Base-by-base conservation (phyloP, 192 early-diverging fungal genomes). In the Blastocladiella britannica region DNA sequence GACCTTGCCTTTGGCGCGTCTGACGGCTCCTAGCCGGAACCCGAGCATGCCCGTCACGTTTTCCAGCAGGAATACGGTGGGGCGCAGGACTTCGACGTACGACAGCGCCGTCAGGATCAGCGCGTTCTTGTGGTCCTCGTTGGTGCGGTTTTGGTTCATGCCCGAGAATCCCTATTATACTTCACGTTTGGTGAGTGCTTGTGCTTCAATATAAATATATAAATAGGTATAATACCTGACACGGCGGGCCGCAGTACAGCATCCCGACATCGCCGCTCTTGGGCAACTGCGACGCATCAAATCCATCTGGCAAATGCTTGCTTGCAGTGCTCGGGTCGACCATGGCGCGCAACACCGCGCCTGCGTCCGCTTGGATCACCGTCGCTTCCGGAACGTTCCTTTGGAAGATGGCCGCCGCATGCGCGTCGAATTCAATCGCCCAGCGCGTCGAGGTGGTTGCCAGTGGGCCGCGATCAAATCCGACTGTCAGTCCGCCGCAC, bases 211-310 rank as follows among this genome's bases (percentile, higher is more conserved):
- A n/a, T n/a, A n/a, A n/a, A n/a, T n/a, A n/a, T n/a, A n/a, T n/a
- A n/a, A n/a, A n/a, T n/a, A n/a, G n/a, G n/a, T n/a, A n/a, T n/a
- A n/a, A n/a, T n/a, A n/a, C n/a, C n/a, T 58, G 54, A 63, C 82
- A 84, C 3, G 81, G 79, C 20, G 82, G 82, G 0, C 82, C 82
- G 58, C 82, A 81, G 58, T 83, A 84, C 28, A 84, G 80, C 63
- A 84, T 76, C 59, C 82, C 78, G 8, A 82, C 76, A 27, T 75
- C n/a, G n/a, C n/a, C n/a, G n/a, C n/a, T n/a, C n/a, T n/a, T n/a
- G n/a, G n/a, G n/a, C n/a, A n/a, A n/a, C n/a, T n/a, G n/a, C n/a
- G n/a, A n/a, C n/a, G n/a, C n/a, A n/a, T n/a, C n/a, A n/a, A n/a
- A n/a, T n/a, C n/a, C n/a, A n/a, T n/a, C n/a, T n/a, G n/a, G n/a